Evolutionary conservation across 2,329 filamentous ascomycete genomes (phyloP).

Genomic region (Neofusicoccum laricinum): DNA sequence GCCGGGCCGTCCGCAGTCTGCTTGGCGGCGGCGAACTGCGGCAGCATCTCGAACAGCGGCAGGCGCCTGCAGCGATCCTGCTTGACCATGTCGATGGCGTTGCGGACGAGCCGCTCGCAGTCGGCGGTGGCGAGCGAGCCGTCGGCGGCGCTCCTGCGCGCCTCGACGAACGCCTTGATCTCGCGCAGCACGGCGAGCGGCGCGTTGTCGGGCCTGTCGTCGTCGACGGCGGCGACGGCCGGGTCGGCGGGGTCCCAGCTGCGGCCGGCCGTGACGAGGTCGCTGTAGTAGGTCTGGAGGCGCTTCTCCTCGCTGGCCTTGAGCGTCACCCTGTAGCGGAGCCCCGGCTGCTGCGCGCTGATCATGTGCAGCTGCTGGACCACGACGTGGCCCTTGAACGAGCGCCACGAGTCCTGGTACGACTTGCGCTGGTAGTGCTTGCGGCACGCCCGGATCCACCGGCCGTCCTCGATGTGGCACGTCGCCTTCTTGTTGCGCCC

Average conservation of each 20-base stretch:
- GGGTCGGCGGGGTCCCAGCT: slow-evolving; percentile 18
- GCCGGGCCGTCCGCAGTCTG: no score
- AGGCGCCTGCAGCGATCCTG: background rate
- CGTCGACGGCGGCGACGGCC: slow-evolving; percentile 17
- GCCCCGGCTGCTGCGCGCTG: slow-evolving; percentile 28
- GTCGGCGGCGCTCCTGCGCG: slow-evolving; percentile 23
- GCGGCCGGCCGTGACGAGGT: slow-evolving; percentile 23
- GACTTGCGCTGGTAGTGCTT: slow-evolving; percentile 42
- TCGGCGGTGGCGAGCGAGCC: slow-evolving; percentile 21
- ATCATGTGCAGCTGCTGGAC: slow-evolving; percentile 32
- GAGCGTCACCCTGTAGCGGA: slow-evolving; percentile 30
- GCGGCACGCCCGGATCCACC: slow-evolving; percentile 37
- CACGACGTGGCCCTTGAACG: slow-evolving; percentile 33
- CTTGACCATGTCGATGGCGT: background rate
- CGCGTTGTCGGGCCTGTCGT: slow-evolving; percentile 29
- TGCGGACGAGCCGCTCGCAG: slow-evolving; percentile 22
- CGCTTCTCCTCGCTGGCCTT: slow-evolving; percentile 36
- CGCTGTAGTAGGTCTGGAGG: slow-evolving; percentile 27
- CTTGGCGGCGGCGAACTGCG: background rate
- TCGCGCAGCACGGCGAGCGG: slow-evolving; percentile 33
- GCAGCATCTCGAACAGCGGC: slow-evolving; percentile 15
- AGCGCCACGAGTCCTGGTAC: slow-evolving; percentile 36
- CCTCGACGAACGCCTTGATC: slow-evolving; percentile 16
- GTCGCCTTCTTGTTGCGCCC: slow-evolving; percentile 37
- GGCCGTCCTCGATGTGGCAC: slow-evolving; percentile 23